Evolutionary conservation across 2,329 filamentous ascomycete genomes (phyloP), one percentile per base, ranked within the genome.

Genomic region (Acephala macrosclerotiorum): DNA sequence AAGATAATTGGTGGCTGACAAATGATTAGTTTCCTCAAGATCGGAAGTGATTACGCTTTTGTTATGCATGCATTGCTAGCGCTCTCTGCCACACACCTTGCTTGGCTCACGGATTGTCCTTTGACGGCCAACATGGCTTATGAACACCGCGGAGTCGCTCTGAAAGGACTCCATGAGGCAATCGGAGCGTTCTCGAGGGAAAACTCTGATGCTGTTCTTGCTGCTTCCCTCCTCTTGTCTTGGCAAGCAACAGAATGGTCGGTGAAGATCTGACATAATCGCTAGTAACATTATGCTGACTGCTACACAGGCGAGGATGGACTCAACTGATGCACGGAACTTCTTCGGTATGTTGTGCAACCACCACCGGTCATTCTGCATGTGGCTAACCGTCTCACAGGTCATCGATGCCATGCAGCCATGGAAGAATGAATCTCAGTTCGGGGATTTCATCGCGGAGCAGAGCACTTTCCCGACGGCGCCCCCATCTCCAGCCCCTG

Each of bases 221-320:
- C 94, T 29, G 93, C 94, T 36, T 97, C 95, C 29, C 88, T 97
- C 53, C 87, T 98, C 57, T 85, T 99, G 58, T 96, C 94, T 42
- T 98, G 96, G 94, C 95, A 98, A 81, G 92, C 93, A 63, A 96
- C 91, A 66, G 95, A 98, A 82, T 98, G 94, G 95, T 96, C 85
- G 84, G 90, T 82, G 75, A 72, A 72, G 20, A 63, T 71, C 69
- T 72, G 53, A 75, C 74, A 74, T 26, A 55, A 57, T 66, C 63
- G 26, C 33, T 64, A 66, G 63, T 62, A 68, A 72, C 65, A 59
- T 33, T 63, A 22, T 45, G 71, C 68, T 75, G 63, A 74, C 80
- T 83, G 75, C 83, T 70, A 58, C 42, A 38, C 77, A 97, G 94
- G 92, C 90, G 91, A 78, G 92, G 90, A 79, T 98, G 95, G 95